Percentiles rank a stretch among this genome's conserved stretches.
These are phyloP conservation scores for Arctium lappa DNA, from an alignment of 129 eudicot species.

Conservation along the genomic window DNA sequence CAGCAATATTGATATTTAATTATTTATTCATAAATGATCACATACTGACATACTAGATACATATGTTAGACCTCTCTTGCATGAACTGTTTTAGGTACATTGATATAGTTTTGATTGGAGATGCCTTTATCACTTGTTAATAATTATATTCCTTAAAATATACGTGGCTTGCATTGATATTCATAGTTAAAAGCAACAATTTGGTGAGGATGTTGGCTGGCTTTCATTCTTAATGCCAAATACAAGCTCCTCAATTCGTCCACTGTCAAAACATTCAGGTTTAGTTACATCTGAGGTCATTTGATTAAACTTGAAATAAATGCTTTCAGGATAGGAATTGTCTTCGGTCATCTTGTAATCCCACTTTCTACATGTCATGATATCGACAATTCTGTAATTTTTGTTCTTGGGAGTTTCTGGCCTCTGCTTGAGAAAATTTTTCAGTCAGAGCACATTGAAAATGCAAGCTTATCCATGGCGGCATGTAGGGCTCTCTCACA, in stretches of 20 bases:
- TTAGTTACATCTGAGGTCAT: not conserved
- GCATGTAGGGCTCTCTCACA: slow-evolving; percentile 96
- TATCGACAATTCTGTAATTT: slow-evolving; percentile 52
- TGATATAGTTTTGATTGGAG: not conserved
- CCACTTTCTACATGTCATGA: slow-evolving; percentile 41
- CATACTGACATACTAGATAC: not conserved
- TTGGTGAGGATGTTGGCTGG: slow-evolving; percentile 1
- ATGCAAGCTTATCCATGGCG: slow-evolving; percentile 63
- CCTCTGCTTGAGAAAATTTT: slow-evolving; percentile 84
- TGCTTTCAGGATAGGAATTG: slow-evolving; percentile 74
- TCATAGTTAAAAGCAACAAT: not conserved
- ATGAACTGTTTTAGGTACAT: not conserved
- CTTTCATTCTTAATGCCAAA: not conserved
- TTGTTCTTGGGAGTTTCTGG: slow-evolving; percentile 66
- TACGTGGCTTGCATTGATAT: not conserved
- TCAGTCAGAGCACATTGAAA: slow-evolving; percentile 63
- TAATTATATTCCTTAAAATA: not conserved
- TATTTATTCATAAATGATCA: not conserved
- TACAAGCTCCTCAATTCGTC: not conserved
- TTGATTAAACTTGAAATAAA: not conserved
- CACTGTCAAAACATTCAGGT: not conserved
- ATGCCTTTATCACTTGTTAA: not conserved
- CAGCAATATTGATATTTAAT: not conserved
- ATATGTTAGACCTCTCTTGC: not conserved
- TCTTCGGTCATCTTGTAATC: slow-evolving; percentile 59